These are phyloP conservation scores for Calocybe gambosa DNA, from an alignment of 1,284 basidiomycete species.

Conservation along the genomic window DNA sequence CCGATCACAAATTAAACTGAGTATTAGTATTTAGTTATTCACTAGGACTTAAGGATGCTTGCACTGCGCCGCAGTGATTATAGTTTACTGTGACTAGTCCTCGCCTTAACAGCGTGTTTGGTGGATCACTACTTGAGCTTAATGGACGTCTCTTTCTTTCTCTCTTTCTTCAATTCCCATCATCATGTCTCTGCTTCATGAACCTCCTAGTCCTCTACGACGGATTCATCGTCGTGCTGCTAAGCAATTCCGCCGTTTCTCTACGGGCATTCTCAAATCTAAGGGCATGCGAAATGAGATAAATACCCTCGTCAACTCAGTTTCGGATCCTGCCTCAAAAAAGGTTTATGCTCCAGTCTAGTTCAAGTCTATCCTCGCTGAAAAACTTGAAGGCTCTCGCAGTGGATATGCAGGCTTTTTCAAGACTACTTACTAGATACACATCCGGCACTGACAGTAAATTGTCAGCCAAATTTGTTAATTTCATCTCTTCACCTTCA, in stretches of 20 bases:
- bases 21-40: no score
- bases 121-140: not conserved
- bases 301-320: conserved; percentile 81
- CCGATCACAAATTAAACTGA: no score
- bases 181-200: conserved; percentile 27
- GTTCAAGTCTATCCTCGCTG: conserved; percentile 2
- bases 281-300: conserved; percentile 99
- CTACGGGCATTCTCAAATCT: conserved; percentile 82
- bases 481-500: conserved; percentile 11
- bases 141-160: not conserved
- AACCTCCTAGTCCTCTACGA: conserved; percentile 22
- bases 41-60: not conserved
- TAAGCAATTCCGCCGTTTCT: conserved; percentile 29
- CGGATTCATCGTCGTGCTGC: conserved; percentile 18
- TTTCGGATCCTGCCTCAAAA: conserved; percentile 73
- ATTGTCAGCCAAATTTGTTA: conserved; percentile 56
- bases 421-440: conserved; percentile 97
- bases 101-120: conserved; percentile 9
- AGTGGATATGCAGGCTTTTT: conserved; percentile 97
- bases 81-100: not conserved
- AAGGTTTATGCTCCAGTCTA: conserved; percentile 47
- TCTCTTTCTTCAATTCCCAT: not conserved
- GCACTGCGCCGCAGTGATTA: conserved; percentile 5
- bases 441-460: conserved; percentile 88
- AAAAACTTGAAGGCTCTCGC: conserved; percentile 71